Percentiles rank a stretch among this genome's conserved stretches.
Conservation (phyloP, 805 yeast genomes). For the Wickerhamomyces silvicola region DNA sequence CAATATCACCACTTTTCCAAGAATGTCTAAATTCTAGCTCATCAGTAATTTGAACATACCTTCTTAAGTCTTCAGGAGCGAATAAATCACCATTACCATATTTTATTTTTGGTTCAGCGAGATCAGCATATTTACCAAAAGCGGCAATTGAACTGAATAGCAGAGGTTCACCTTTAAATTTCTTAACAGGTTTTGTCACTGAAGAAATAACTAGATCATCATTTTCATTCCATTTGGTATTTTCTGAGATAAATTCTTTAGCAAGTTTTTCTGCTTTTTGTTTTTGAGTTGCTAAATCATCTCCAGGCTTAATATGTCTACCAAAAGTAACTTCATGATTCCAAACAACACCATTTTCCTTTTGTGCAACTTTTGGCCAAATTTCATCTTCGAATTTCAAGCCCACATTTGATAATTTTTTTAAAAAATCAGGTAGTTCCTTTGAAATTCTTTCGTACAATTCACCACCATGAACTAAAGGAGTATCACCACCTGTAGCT, state of each 20-base stretch:
- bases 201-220: constrained; percentile 25
- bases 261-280: constrained; percentile 22
- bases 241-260: constrained; percentile 19
- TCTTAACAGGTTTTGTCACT: constrained; percentile 19
- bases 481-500: constrained; percentile 29
- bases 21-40: constrained; percentile 23
- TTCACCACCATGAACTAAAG: constrained; percentile 29
- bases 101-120: constrained; percentile 3
- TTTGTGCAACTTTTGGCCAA: constrained; percentile 19
- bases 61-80: constrained; percentile 14
- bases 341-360: constrained; percentile 20
- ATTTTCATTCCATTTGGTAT: constrained; percentile 22
- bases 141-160: constrained; percentile 24
- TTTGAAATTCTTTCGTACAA: constrained; percentile 17
- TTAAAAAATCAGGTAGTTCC: constrained; percentile 18
- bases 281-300: constrained; percentile 21
- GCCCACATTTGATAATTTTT: constrained; percentile 20
- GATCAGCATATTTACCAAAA: constrained; percentile 12
- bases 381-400: constrained; percentile 21
- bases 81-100: constrained; percentile 21
- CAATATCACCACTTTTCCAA: constrained; percentile 30
- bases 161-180: constrained; percentile 11
- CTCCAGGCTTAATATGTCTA: constrained; percentile 18
- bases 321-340: constrained; percentile 27
- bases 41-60: constrained; percentile 11